phyloP scores from a whole-genome alignment of 2,329 filamentous ascomycete genomes.

The Penicillium sp. region DNA sequence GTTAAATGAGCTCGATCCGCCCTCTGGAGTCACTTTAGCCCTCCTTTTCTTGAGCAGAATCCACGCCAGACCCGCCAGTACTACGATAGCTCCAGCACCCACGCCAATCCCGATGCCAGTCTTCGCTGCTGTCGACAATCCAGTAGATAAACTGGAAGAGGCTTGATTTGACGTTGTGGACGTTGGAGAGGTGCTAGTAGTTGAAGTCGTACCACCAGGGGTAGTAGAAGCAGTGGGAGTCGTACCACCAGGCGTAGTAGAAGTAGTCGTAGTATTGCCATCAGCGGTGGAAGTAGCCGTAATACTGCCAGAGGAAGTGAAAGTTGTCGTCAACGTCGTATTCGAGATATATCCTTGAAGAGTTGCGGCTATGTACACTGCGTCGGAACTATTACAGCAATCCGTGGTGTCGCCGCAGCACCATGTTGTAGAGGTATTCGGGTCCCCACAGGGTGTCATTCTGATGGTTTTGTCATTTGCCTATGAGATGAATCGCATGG shows the following conservation, averaged over 20 bases:
- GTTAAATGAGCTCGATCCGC: neutral
- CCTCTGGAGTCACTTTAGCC: neutral
- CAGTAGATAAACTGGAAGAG: neutral
- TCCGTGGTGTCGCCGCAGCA: conserved; percentile 1
- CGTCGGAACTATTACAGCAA: conserved; percentile 1
- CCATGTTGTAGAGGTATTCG: conserved; percentile 1
- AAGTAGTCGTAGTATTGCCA: too few species aligned
- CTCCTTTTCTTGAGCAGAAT: neutral
- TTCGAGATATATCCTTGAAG: neutral
- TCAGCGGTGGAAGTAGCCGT: too few species aligned
- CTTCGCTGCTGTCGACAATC: neutral
- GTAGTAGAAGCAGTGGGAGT: neutral
- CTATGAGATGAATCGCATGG: neutral
- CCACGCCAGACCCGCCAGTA: neutral
- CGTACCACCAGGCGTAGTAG: too few species aligned
- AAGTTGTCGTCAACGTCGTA: neutral
- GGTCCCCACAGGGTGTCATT: neutral
- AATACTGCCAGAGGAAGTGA: neutral
- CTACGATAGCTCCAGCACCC: neutral
- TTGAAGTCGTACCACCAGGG: neutral
- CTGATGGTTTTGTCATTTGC: neutral
- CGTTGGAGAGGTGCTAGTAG: neutral
- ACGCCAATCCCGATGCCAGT: conserved; percentile 2
- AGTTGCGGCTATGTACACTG: neutral
- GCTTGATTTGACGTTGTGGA: neutral